Base-by-base conservation (phyloP, 23 red algal genomes). In the Chondrus crispus region DNA sequence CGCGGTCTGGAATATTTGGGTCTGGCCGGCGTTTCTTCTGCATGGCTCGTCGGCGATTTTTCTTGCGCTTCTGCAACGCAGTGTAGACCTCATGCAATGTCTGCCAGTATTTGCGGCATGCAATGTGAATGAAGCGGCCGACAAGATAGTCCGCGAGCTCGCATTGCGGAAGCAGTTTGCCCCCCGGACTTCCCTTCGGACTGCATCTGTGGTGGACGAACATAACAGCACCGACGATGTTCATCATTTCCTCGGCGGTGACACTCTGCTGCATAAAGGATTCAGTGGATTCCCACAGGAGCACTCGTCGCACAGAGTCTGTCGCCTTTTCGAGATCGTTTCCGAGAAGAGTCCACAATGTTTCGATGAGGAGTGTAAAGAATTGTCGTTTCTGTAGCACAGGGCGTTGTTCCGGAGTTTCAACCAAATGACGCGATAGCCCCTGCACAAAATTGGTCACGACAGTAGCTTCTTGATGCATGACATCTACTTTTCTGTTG, bases 1-100 rank as follows among this genome's bases (percentile, higher is more conserved):
- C 68, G 51, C 43, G 29, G 32, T 12, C 38, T 39, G 35, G 6
- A 62, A 40, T 26, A 54, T 20, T 51, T 7, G 46, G 36, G 46
- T 88, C 85, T 16, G 36, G 37, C 32, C 69, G 64, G 22, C 85
- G 62, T 46, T 88, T 88, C 18, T 88, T 88, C 48, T 88, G 85
- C 11, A 42, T 77, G 22, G 68, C 22, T 30, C 85, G 62, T n/a
- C 85, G 85, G 53, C 85, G 73, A 38, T 88, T 88, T 71, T 39
- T 88, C 52, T 77, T 74, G 51, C 85, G 20, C 20, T 38, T 52
- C 41, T 68, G 62, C 52, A 77, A 18, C 9, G 52, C 7, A 45
- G 40, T 57, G 33, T 46, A 58, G 22, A 76, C 70, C 16, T 88
- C 60, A 6, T 88, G 60, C 68, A 88, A 33, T 30, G 33, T 62